Conservation (phyloP, 208 protist genomes). For the Pavlovales sp. region DNA sequence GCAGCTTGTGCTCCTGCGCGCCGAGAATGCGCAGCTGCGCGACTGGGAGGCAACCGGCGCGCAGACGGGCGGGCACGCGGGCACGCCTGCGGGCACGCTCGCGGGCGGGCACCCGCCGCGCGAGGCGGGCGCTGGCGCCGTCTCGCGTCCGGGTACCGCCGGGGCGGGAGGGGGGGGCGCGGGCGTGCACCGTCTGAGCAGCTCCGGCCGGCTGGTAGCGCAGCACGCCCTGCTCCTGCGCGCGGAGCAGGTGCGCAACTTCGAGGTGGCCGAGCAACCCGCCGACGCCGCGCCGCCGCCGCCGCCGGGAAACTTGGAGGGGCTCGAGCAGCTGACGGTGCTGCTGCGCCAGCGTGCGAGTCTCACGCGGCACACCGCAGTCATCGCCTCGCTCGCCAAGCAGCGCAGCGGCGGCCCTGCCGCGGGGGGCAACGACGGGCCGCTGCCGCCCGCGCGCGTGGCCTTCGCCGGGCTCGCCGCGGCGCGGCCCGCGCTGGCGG, state of each 20-base stretch:
- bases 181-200: background rate
- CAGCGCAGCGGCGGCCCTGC: too few relatives aligned
- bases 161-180: background rate
- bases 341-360: slow-evolving; percentile 5
- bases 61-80: background rate
- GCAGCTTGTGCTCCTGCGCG: background rate
- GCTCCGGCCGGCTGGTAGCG: background rate
- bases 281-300: background rate
- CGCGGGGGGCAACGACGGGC: too few relatives aligned
- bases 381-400: background rate
- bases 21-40: background rate
- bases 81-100: background rate
- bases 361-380: background rate
- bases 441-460: too few relatives aligned
- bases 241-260: background rate
- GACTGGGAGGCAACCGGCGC: background rate
- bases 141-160: background rate
- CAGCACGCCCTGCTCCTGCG: background rate
- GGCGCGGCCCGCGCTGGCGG: too few relatives aligned
- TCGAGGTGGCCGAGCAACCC: background rate
- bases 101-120: background rate
- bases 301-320: background rate
- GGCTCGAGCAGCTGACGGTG: slow-evolving; percentile 2
- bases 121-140: background rate
- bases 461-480: too few relatives aligned